Evolutionary conservation across 306 rosid genomes (phyloP).

Genomic region (Mimosa pudica): DNA sequence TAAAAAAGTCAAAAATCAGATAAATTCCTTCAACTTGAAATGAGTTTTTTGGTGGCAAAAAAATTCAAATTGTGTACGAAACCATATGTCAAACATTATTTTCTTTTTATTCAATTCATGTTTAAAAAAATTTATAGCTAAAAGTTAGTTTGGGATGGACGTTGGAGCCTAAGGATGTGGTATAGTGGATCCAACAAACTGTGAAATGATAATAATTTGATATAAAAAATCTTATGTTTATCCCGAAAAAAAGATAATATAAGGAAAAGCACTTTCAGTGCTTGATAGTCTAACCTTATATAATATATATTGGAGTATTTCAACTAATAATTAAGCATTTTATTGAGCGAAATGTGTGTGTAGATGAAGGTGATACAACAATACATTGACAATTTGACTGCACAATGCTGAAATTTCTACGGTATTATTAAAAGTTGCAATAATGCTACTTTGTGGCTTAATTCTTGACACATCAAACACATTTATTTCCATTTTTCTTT

Average conservation of each 20-base stretch:
- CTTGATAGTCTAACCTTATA: not conserved
- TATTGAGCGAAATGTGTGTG: not conserved
- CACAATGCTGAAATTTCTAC: constrained; percentile 12
- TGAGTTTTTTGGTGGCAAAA: no score
- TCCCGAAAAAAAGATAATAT: not conserved
- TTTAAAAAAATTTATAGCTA: no score
- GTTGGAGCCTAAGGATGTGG: not conserved
- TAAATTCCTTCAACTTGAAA: no score
- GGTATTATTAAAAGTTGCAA: constrained; percentile 15
- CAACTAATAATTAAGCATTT: not conserved
- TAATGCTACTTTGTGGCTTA: constrained; percentile 14
- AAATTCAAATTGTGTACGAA: no score
- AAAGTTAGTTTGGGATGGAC: no score
- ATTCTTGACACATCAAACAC: not conserved
- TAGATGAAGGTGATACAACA: constrained; percentile 18
- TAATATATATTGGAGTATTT: not conserved
- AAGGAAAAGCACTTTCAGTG: not conserved
- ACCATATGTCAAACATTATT: no score
- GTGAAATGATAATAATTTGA: not conserved
- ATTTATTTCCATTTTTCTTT: not conserved
- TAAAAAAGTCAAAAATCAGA: no score
- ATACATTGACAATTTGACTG: constrained; percentile 30
- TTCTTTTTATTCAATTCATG: no score
- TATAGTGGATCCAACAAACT: not conserved
- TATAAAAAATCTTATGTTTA: not conserved